These are phyloP conservation scores for Metschnikowia lunata DNA, from an alignment of 805 yeast species.

Conservation along the genomic window DNA sequence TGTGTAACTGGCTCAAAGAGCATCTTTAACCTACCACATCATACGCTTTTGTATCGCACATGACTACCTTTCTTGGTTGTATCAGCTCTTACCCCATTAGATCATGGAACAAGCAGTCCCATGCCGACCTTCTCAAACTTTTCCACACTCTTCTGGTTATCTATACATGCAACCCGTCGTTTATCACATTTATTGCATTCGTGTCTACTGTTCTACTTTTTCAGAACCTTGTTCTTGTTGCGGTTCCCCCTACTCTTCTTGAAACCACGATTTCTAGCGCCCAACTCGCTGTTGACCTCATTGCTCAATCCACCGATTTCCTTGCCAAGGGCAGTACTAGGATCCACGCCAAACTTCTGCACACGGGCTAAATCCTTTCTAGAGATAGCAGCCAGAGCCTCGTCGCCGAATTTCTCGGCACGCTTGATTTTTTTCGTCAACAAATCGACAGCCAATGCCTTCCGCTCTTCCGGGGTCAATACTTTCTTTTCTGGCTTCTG, in stretches of 20 bases:
- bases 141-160: too few relatives aligned
- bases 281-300: constrained; percentile 24
- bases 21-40: too few relatives aligned
- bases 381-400: constrained; percentile 48
- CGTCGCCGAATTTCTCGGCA: constrained; percentile 75
- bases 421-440: constrained; percentile 65
- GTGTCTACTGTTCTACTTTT: not conserved
- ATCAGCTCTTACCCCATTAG: too few relatives aligned
- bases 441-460: constrained; percentile 61
- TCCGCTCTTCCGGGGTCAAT: constrained; percentile 65
- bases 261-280: constrained; percentile 5
- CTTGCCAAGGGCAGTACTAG: constrained; percentile 59
- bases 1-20: too few relatives aligned
- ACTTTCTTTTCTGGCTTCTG: constrained; percentile 32
- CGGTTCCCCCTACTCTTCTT: constrained; percentile 13
- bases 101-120: too few relatives aligned
- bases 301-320: constrained; percentile 56
- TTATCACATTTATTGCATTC: too few relatives aligned
- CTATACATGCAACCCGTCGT: too few relatives aligned
- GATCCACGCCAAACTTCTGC: constrained; percentile 78
- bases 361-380: constrained; percentile 65
- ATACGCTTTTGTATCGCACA: too few relatives aligned
- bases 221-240: constrained; percentile 1
- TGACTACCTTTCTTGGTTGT: too few relatives aligned
- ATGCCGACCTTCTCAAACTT: too few relatives aligned